Evolutionary conservation across 2,329 filamentous ascomycete genomes (phyloP).

Genomic region (Xylariales sp.): DNA sequence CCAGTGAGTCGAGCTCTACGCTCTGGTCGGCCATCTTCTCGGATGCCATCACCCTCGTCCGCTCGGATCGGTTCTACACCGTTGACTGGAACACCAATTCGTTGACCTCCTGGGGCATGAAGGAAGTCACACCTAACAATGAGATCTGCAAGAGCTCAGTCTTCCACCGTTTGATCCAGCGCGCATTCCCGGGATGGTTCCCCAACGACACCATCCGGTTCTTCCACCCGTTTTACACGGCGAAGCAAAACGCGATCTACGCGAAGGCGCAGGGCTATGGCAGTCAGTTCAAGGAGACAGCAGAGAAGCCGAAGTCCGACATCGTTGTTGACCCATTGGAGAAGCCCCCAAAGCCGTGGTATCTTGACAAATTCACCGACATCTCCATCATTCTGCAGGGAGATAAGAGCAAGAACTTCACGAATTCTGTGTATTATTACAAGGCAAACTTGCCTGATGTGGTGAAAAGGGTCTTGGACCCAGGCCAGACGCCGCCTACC

Average conservation of each 20-base stretch:
- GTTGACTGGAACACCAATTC: constrained; percentile 23
- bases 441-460: constrained; percentile 3
- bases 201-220: constrained; percentile 34
- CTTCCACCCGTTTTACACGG: constrained; percentile 43
- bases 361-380: background rate
- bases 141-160: constrained; percentile 37
- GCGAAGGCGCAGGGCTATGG: constrained; percentile 32
- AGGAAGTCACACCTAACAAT: constrained; percentile 30
- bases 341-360: background rate
- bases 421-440: constrained; percentile 1
- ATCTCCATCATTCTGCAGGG: background rate
- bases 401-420: constrained; percentile 1
- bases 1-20: constrained; percentile 47
- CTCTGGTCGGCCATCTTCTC: constrained; percentile 53
- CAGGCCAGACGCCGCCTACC: background rate
- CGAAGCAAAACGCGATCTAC: constrained; percentile 32
- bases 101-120: constrained; percentile 40
- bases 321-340: background rate
- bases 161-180: constrained; percentile 40
- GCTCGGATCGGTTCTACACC: constrained; percentile 53
- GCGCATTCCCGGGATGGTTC: constrained; percentile 40
- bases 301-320: background rate
- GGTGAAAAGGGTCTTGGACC: background rate
- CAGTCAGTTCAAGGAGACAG: constrained; percentile 22
- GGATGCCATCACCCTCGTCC: constrained; percentile 55